phyloP scores from a whole-genome alignment of 345 rosid genomes.

The Brassica incana region DNA sequence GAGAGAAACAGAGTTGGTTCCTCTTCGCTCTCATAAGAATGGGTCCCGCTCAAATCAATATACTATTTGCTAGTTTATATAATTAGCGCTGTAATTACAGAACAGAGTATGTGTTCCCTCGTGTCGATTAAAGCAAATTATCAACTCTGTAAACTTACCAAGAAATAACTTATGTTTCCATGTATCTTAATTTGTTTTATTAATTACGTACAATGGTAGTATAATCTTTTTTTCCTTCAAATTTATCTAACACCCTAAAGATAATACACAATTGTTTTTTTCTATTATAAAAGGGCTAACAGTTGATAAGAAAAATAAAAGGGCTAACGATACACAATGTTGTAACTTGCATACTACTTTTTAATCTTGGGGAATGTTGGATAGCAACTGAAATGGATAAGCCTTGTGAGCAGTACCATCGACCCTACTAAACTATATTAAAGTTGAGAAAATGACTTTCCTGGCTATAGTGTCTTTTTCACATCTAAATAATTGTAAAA shows the following conservation, averaged over 20 bases:
- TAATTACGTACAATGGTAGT: not conserved
- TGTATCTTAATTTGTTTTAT: not conserved
- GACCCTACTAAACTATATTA: not conserved
- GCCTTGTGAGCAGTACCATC: slow-evolving; percentile 5
- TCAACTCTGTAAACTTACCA: not conserved
- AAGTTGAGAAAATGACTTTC: slow-evolving; percentile 12
- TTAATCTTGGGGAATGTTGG: slow-evolving; percentile 4
- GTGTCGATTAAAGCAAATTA: slow-evolving; percentile 20
- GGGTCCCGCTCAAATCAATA: slow-evolving; percentile 28
- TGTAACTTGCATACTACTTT: not conserved
- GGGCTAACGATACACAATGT: not conserved
- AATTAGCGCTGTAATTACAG: slow-evolving; percentile 2
- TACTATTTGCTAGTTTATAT: not conserved
- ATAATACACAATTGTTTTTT: not conserved
- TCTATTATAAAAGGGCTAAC: not conserved
- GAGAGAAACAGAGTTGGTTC: not conserved
- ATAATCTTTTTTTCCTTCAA: not conserved
- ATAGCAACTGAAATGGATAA: slow-evolving; percentile 21
- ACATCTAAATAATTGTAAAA: not conserved
- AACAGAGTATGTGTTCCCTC: not conserved
- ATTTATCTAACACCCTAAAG: not conserved
- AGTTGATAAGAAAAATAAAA: not conserved
- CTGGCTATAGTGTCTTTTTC: not conserved
- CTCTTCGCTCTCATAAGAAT: not conserved
- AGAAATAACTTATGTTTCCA: not conserved